A percentile compares a stretch with the other conserved stretches of the same genome.
These are phyloP conservation scores for Cryptococcus sp. DNA, from an alignment of 1,284 basidiomycete genomes.

Conservation along the genomic window DNA sequence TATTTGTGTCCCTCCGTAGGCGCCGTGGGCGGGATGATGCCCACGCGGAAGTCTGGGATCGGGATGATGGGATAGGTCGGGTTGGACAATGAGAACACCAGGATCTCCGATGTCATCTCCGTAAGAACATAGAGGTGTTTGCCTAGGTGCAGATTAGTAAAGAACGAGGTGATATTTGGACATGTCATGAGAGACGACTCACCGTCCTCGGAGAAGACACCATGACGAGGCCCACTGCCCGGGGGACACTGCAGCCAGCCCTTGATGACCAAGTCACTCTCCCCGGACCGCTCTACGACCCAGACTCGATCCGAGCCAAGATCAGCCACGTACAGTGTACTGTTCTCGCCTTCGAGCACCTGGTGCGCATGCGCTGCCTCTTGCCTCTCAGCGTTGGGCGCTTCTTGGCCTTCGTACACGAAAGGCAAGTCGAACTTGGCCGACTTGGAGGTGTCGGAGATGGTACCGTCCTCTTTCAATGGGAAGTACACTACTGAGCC, in stretches of 20 bases:
- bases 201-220: slow-evolving; percentile 41
- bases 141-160: slow-evolving; percentile 21
- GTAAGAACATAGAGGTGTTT: slow-evolving; percentile 50
- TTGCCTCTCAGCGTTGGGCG: slow-evolving; percentile 49
- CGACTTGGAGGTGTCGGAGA: slow-evolving; percentile 30
- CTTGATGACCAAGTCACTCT: slow-evolving; percentile 33
- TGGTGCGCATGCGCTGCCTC: slow-evolving; percentile 50
- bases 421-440: slow-evolving; percentile 34
- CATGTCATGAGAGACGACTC: slow-evolving; percentile 11
- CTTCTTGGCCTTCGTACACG: slow-evolving; percentile 28
- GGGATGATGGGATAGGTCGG: slow-evolving; percentile 27
- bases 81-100: slow-evolving; percentile 38
- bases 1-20: slow-evolving; percentile 28
- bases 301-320: slow-evolving; percentile 51
- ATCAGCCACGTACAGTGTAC: slow-evolving; percentile 45
- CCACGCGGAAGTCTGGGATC: slow-evolving; percentile 26
- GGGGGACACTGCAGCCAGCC: slow-evolving; percentile 40
- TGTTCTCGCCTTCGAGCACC: slow-evolving; percentile 41
- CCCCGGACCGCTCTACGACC: slow-evolving; percentile 33
- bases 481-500: slow-evolving; percentile 44
- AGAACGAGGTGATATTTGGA: slow-evolving; percentile 1
- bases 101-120: slow-evolving; percentile 43
- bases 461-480: slow-evolving; percentile 27
- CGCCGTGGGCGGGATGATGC: slow-evolving; percentile 39
- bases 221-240: slow-evolving; percentile 50